Conservation (phyloP, 83 land plant species). For the Isoetes engelmannii region DNA sequence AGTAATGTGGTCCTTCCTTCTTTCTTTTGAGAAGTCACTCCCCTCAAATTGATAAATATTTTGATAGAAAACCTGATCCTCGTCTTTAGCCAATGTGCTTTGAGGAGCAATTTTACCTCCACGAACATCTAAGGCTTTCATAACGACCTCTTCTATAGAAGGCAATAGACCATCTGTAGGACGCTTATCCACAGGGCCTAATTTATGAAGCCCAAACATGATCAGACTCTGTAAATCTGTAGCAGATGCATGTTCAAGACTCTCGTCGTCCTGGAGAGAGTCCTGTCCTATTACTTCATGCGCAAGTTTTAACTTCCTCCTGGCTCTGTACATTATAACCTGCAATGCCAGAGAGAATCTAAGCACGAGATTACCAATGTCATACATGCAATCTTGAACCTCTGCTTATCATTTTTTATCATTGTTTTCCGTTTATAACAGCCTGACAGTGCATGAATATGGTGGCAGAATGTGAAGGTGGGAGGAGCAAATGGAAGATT, state of each 20-base stretch:
- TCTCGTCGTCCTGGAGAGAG: slow-evolving; percentile 16
- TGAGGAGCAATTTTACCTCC: slow-evolving; percentile 17
- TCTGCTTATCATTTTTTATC: too few species aligned
- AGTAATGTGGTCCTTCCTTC: slow-evolving; percentile 5
- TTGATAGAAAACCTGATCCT: slow-evolving; percentile 19
- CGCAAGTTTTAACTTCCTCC: slow-evolving; percentile 67
- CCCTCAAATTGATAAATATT: slow-evolving; percentile 31
- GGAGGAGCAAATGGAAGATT: too few species aligned
- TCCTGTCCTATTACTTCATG: slow-evolving; percentile 58
- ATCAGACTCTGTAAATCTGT: slow-evolving; percentile 60
- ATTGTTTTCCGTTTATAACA: too few species aligned
- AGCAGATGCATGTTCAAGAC: slow-evolving; percentile 19
- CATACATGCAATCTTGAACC: too few species aligned
- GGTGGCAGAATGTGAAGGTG: too few species aligned
- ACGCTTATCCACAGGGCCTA: slow-evolving; percentile 38
- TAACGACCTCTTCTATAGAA: slow-evolving; percentile 34
- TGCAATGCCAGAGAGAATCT: slow-evolving; percentile 5
- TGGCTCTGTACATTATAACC: slow-evolving; percentile 84
- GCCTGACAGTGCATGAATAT: too few species aligned
- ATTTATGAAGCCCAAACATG: slow-evolving; percentile 53
- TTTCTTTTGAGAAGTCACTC: slow-evolving; percentile 21
- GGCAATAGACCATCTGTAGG: slow-evolving; percentile 16
- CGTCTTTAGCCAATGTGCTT: slow-evolving; percentile 31
- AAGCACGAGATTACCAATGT: too few species aligned
- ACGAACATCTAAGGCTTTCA: slow-evolving; percentile 46